phyloP scores from a whole-genome alignment of 345 rosid species.

The Excoecaria agallocha region DNA sequence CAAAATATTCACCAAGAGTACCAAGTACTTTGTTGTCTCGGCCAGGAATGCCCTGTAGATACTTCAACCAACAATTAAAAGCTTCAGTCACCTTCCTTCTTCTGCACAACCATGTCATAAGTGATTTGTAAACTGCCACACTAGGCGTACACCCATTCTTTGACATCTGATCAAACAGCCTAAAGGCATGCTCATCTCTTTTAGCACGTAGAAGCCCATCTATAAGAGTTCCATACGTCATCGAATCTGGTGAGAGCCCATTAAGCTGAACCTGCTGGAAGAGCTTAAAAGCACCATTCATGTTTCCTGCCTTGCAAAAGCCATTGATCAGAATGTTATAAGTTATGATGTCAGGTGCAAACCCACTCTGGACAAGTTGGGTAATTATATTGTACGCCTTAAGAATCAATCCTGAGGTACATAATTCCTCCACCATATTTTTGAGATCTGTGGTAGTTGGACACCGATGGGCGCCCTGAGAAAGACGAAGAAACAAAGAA shows the following conservation, averaged over 20 bases:
- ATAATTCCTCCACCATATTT: slow-evolving; percentile 47
- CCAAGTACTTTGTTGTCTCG: slow-evolving; percentile 39
- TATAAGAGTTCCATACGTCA: slow-evolving; percentile 83
- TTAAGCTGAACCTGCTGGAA: slow-evolving; percentile 58
- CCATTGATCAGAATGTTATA: slow-evolving; percentile 77
- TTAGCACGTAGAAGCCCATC: slow-evolving; percentile 54
- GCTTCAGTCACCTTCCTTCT: slow-evolving; percentile 51
- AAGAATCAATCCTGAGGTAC: slow-evolving; percentile 58
- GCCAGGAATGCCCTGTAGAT: slow-evolving; percentile 45
- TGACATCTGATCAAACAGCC: slow-evolving; percentile 48
- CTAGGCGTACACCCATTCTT: slow-evolving; percentile 52
- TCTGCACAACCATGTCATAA: slow-evolving; percentile 83
- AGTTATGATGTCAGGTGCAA: slow-evolving; percentile 53
- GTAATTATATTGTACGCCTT: slow-evolving; percentile 68
- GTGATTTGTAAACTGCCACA: slow-evolving; percentile 46
- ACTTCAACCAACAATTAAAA: slow-evolving; percentile 71
- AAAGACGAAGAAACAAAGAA: slow-evolving; percentile 74
- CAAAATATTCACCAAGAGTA: slow-evolving; percentile 48
- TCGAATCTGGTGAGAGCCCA: slow-evolving; percentile 63
- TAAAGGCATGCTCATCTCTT: slow-evolving; percentile 63
- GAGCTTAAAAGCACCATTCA: slow-evolving; percentile 63
- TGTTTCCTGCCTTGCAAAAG: slow-evolving; percentile 55
- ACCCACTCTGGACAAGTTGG: slow-evolving; percentile 58
- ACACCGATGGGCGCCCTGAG: slow-evolving; percentile 52
- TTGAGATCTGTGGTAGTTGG: slow-evolving; percentile 40